Conservation (phyloP, 768 basidiomycete genomes). For the Lactarius hengduanensis region DNA sequence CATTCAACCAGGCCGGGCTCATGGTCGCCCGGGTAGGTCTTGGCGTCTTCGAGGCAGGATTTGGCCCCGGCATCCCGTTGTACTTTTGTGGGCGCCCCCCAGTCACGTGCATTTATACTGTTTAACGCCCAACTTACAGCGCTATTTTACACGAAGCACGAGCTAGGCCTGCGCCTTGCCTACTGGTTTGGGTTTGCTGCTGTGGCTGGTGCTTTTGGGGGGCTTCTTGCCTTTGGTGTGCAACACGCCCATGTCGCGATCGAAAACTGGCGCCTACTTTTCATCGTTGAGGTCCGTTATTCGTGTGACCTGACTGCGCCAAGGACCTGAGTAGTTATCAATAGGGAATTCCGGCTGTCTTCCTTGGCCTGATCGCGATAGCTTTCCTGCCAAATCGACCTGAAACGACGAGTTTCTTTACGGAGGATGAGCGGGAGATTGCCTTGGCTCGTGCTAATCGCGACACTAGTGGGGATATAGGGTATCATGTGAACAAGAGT, state of each 20-base stretch:
- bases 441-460: conserved; percentile 69
- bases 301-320: not conserved
- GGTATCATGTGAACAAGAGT: conserved; percentile 65
- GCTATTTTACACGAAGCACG: conserved; percentile 72
- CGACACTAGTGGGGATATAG: conserved; percentile 61
- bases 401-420: conserved; percentile 63
- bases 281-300: conserved; percentile 64
- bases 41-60: conserved; percentile 78
- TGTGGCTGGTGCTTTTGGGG: conserved; percentile 81
- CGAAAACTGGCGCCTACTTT: conserved; percentile 60
- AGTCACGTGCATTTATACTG: conserved; percentile 30
- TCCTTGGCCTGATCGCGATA: conserved; percentile 57
- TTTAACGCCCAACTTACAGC: conserved; percentile 41
- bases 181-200: conserved; percentile 86
- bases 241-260: conserved; percentile 55
- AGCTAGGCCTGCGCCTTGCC: conserved; percentile 73
- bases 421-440: conserved; percentile 49
- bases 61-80: conserved; percentile 73
- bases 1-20: conserved; percentile 59
- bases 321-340: conserved; percentile 1
- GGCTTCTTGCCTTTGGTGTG: conserved; percentile 79
- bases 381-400: conserved; percentile 67
- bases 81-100: conserved; percentile 58
- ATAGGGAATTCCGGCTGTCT: conserved; percentile 64
- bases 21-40: conserved; percentile 58